Evolutionary conservation across 257 asterid species (phyloP), one percentile per base, ranked within the genome.

Genomic region (Ophiorrhiza pumila): DNA sequence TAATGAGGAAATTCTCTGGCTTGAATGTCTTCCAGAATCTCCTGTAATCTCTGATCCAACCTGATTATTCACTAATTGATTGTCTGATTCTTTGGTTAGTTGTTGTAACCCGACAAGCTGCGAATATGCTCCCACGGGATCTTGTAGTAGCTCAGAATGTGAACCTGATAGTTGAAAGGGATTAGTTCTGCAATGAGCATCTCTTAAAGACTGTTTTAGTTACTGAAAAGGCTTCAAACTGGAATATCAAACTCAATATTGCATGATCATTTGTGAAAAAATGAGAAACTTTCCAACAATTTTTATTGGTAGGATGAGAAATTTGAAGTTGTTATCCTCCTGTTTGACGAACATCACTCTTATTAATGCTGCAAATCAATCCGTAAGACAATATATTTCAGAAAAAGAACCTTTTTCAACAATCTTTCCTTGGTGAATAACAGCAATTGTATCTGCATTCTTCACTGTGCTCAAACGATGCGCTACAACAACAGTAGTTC

Each of bases 401-500:
- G 59, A 22, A 52, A 9, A 23, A 42, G 8, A 15, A 89, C 96
- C 96, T 83, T 85, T 86, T 79, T 89, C 96, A 17, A 86, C 85
- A 35, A 87, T 62, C 67, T 86, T 89, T 46, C 96, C 90, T 27
- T 67, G 65, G 52, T 80, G 83, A 46, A 87, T 52, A 0, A 89
- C 93, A 7, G 90, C 93, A 65, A 87, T 89, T 67, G 72, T 60
- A 55, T 87, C 79, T 12, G 88, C 93, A 71, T 89, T 85, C 75
- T 79, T 85, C 23, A 89, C 73, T 3, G 96, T 87, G 9, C 91
- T 82, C 76, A 89, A 75, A 8, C 93, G 91, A 75, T 89, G 96
- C 17, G 96, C 96, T 45, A 89, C 90, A 18, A 89, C 84, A 0
- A 89, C 69, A 4, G 93, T 87, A 39, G 91, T 89, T 73, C 89